phyloP scores from a whole-genome alignment of 768 basidiomycete species.

The Macrolepiota dolichaula region DNA sequence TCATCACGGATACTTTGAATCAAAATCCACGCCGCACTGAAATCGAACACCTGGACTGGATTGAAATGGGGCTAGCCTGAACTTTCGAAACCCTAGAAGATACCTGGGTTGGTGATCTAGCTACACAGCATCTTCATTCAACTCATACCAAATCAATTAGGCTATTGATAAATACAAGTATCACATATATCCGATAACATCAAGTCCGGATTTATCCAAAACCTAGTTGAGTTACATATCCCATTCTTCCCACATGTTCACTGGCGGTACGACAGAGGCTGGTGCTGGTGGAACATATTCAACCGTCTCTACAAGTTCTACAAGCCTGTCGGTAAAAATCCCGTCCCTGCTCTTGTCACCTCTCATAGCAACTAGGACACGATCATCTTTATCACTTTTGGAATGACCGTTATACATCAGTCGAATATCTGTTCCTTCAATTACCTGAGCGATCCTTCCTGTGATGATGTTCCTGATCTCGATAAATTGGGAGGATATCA shows the following conservation, averaged over 20 bases:
- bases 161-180: not conserved
- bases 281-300: slow-evolving; percentile 42
- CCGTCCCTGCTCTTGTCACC: slow-evolving; percentile 54
- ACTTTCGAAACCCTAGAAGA: not conserved
- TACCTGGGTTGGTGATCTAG: not conserved
- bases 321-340: slow-evolving; percentile 51
- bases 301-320: slow-evolving; percentile 67
- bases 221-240: slow-evolving; percentile 43
- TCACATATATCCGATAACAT: not conserved
- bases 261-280: slow-evolving; percentile 16
- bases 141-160: not conserved
- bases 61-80: too few species aligned
- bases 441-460: slow-evolving; percentile 77
- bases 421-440: slow-evolving; percentile 69
- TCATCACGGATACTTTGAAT: not conserved
- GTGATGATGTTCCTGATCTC: slow-evolving; percentile 67
- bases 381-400: slow-evolving; percentile 33
- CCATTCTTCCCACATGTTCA: slow-evolving; percentile 70
- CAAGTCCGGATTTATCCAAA: not conserved
- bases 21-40: too few species aligned
- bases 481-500: slow-evolving; percentile 73
- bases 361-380: slow-evolving; percentile 61
- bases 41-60: not conserved
- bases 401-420: slow-evolving; percentile 48
- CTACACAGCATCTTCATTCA: not conserved